Evolutionary conservation across 345 rosid genomes (phyloP).

Genomic region (Camelina neglecta): DNA sequence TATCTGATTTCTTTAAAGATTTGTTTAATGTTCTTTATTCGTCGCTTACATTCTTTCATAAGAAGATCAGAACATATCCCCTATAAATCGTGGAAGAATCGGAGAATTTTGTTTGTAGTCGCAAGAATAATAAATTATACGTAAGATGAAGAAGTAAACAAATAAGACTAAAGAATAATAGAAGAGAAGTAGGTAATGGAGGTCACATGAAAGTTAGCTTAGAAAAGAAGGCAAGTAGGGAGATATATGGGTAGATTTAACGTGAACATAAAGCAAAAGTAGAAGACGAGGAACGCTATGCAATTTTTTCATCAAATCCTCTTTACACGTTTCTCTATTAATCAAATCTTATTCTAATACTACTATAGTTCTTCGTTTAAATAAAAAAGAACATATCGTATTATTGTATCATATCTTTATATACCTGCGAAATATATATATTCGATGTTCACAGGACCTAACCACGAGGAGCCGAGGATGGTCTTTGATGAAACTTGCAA

Average conservation of each 20-base stretch:
- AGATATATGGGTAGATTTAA: slow-evolving; percentile 27
- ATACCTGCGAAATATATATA: slow-evolving; percentile 9
- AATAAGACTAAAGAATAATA: background rate
- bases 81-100: slow-evolving; percentile 7
- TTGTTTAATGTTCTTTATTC: background rate
- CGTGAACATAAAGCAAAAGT: slow-evolving; percentile 40
- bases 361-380: background rate
- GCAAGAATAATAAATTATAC: background rate
- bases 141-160: too few species aligned
- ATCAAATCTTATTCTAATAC: background rate
- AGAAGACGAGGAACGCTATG: slow-evolving; percentile 38
- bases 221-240: slow-evolving; percentile 39
- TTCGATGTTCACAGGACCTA: slow-evolving; percentile 19
- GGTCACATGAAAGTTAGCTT: slow-evolving; percentile 46
- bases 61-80: slow-evolving; percentile 1
- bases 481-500: slow-evolving; percentile 13
- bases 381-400: background rate
- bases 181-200: slow-evolving; percentile 35
- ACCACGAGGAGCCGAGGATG: slow-evolving; percentile 29
- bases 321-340: slow-evolving; percentile 35
- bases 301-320: slow-evolving; percentile 20
- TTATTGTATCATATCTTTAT: background rate
- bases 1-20: background rate
- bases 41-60: background rate
- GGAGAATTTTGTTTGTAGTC: background rate